Conservation (phyloP, 2,329 filamentous ascomycete species). For the Trichoderma afroharzianum region DNA sequence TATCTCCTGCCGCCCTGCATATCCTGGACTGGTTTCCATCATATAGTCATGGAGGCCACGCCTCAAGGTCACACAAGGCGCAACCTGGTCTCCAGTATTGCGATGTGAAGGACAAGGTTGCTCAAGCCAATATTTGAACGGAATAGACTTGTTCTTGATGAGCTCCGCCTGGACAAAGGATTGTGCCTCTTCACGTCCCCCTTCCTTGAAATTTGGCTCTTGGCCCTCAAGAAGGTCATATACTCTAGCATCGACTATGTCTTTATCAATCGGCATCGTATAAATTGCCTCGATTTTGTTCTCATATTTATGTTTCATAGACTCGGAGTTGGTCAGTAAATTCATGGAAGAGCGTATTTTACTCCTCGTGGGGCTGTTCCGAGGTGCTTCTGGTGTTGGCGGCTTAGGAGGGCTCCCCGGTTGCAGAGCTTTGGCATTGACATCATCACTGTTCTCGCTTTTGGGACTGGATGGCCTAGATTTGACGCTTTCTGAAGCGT, state of each 20-base stretch:
- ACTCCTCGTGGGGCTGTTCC: neutral
- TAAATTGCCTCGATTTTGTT: neutral
- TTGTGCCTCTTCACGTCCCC: neutral
- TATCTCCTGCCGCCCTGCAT: neutral
- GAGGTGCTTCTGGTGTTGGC: neutral
- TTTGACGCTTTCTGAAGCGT: neutral
- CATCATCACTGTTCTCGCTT: neutral
- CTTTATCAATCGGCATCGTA: neutral
- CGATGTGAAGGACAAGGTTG: conserved; percentile 7
- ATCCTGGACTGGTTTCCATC: neutral
- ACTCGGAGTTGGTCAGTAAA: neutral
- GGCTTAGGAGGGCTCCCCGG: neutral
- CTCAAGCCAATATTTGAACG: conserved; percentile 14
- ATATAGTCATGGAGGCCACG: conserved; percentile 13
- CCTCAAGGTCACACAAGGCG: neutral
- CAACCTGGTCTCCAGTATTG: neutral
- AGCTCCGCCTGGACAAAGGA: conserved; percentile 1
- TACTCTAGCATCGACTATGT: neutral
- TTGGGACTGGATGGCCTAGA: neutral
- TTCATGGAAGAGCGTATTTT: neutral
- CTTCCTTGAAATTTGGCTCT: neutral
- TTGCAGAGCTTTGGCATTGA: neutral
- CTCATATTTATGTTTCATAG: conserved; percentile 2
- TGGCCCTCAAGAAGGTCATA: neutral
- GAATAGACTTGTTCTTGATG: conserved; percentile 4